A percentile compares a stretch with the other conserved stretches of the same genome.
Evolutionary conservation across 805 yeast species (phyloP).

Genomic region (Pichia paraexigua): DNA sequence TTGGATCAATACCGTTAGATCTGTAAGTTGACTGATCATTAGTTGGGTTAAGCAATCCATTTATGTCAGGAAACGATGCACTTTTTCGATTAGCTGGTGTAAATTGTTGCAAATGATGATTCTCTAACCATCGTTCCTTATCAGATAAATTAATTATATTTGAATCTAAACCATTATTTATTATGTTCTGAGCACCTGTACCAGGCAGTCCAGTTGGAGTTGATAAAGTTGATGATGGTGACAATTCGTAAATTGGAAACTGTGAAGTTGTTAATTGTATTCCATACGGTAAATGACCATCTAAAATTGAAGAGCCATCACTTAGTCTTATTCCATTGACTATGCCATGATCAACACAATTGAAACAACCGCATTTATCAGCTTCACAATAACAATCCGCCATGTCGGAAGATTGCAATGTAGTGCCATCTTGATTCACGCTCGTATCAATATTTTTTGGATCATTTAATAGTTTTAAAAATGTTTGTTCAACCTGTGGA

Average conservation of each 20-base stretch:
- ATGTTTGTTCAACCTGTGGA: slow-evolving; percentile 10
- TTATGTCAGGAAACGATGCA: background rate
- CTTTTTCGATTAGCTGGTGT: background rate
- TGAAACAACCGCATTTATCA: slow-evolving; percentile 28
- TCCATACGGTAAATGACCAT: background rate
- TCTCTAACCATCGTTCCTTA: background rate
- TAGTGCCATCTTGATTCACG: background rate
- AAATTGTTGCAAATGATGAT: background rate
- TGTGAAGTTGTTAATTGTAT: slow-evolving; percentile 4
- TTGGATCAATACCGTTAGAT: background rate
- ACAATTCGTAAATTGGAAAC: background rate
- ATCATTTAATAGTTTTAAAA: slow-evolving; percentile 6
- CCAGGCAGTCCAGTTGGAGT: background rate
- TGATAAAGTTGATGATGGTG: slow-evolving; percentile 1
- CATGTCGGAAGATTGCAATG: background rate
- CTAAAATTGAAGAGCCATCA: slow-evolving; percentile 23
- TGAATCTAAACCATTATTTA: background rate
- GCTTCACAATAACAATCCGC: slow-evolving; percentile 26
- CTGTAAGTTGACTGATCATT: background rate
- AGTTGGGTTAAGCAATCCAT: background rate
- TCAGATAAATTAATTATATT: background rate
- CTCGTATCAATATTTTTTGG: background rate
- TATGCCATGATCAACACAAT: slow-evolving; percentile 30
- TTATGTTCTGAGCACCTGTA: background rate
- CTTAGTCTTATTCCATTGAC: slow-evolving; percentile 23